Percentiles rank a stretch among this genome's conserved stretches.
These are phyloP conservation scores for Sporisorium iseilematis-ciliati DNA, from an alignment of 1,284 basidiomycete species.

Conservation along the genomic window DNA sequence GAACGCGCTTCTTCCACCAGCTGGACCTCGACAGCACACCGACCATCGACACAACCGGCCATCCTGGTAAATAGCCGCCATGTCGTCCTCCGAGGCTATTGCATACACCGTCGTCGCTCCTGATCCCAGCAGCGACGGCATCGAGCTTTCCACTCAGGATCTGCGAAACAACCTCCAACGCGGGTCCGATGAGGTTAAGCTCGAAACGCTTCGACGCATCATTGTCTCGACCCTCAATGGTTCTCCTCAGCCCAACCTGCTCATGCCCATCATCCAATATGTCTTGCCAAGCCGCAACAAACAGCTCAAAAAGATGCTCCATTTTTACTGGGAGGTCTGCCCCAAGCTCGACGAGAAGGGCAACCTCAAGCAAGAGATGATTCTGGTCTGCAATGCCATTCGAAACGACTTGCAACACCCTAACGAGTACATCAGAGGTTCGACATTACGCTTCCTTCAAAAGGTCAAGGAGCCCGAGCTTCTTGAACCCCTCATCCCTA, in stretches of 20 bases:
- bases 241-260: slow-evolving; percentile 85
- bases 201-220: slow-evolving; percentile 95
- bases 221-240: slow-evolving; percentile 96
- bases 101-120: slow-evolving; percentile 57
- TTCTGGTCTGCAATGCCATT: slow-evolving; percentile 97
- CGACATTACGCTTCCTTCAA: slow-evolving; percentile 94
- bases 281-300: slow-evolving; percentile 95
- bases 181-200: slow-evolving; percentile 95
- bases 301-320: slow-evolving; percentile 93
- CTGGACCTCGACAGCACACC: background rate
- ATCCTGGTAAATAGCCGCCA: slow-evolving; percentile 3
- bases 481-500: slow-evolving; percentile 94
- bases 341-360: slow-evolving; percentile 97
- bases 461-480: slow-evolving; percentile 95
- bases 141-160: slow-evolving; percentile 73
- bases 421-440: slow-evolving; percentile 99
- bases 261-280: slow-evolving; percentile 99
- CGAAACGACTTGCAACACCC: slow-evolving; percentile 99
- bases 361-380: slow-evolving; percentile 99
- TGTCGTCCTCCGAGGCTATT: slow-evolving; percentile 51
- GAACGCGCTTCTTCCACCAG: background rate
- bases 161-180: slow-evolving; percentile 90
- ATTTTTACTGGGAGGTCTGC: slow-evolving; percentile 99
- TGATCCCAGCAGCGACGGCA: slow-evolving; percentile 51
- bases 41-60: slow-evolving; percentile 1